Percentiles rank a stretch among this genome's conserved stretches.
These are phyloP conservation scores for Paragyromitra xinjiangensis DNA, from an alignment of 495 filamentous ascomycete species.

Conservation along the genomic window DNA sequence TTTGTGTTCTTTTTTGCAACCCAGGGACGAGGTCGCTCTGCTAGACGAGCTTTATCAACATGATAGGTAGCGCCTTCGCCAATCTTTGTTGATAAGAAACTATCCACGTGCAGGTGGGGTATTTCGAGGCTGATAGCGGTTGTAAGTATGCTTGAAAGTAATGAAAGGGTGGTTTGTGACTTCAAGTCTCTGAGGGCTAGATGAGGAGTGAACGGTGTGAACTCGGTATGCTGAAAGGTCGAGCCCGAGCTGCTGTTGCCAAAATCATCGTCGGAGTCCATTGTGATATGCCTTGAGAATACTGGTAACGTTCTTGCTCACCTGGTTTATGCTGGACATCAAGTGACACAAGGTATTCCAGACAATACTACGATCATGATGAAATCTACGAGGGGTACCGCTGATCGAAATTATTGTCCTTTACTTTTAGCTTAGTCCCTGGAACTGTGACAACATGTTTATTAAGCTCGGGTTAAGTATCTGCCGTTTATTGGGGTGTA, in stretches of 20 bases:
- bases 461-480: no score
- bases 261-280: conserved; percentile 8
- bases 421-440: no score
- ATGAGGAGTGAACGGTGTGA: conserved; percentile 1
- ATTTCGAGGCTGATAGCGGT: background rate
- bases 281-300: background rate
- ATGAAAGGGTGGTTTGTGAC: background rate
- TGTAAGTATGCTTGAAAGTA: conserved; percentile 3
- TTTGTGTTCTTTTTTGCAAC: conserved; percentile 6
- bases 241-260: background rate
- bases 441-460: no score
- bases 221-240: background rate
- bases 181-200: background rate
- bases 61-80: conserved; percentile 21
- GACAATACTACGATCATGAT: background rate
- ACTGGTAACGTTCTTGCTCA: background rate
- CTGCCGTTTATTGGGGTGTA: no score
- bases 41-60: background rate
- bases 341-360: background rate
- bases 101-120: background rate
- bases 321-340: background rate
- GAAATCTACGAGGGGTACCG: background rate
- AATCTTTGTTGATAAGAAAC: background rate
- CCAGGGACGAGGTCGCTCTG: background rate
- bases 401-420: no score